Base-by-base conservation (phyloP, 2,329 filamentous ascomycete species). In the Salinomyces thailandicus region DNA sequence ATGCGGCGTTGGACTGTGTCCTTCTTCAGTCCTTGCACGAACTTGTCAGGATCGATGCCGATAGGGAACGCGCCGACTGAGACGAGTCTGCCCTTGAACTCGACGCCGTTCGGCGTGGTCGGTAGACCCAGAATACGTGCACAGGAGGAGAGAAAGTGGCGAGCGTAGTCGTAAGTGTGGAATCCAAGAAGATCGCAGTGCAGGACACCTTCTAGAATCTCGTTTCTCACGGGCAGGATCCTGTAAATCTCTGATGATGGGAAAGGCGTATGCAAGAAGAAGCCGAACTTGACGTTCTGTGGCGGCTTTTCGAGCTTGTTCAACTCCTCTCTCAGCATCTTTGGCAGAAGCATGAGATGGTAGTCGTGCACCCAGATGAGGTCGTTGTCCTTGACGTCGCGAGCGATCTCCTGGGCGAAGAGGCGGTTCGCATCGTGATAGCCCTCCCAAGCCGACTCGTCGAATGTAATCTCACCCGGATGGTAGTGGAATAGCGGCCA, bases 401-500 rank as follows among this genome's bases (percentile, higher is more conserved):
- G 79, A 38, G 82, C 78, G 47, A 98, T 81, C 11, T 82, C 79
- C 64, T 89, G 80, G 41, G 91, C 89, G 55, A 96, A 98, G 5
- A 93, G 72, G 32, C 81, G 77, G 63, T 96, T 98, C 48, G 93
- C 89, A 57, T 94, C 83, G 53, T 79, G 79, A 67, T 96, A 96
- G 35, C 86, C 89, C 16, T 79, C 73, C 91, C 91, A 98, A 3
- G 86, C 83, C 28, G 80, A 81, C 64, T 96, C 89, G 64, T 96
- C 87, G 60, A 96, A 96, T 30, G 86, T 94, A 52, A 96, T 95
- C 69, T 96, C 89, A 58, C 89, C 89, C 34, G 91, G 89, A 62
- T 98, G 91, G 66, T 96, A 96, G 67, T 96, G 91, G 69, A 98
- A 93, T 26, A 98, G 77, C 2, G 91, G 91, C 91, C 91, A 98